phyloP scores from a whole-genome alignment of 1,284 basidiomycete genomes.

The Inonotus hispidus region DNA sequence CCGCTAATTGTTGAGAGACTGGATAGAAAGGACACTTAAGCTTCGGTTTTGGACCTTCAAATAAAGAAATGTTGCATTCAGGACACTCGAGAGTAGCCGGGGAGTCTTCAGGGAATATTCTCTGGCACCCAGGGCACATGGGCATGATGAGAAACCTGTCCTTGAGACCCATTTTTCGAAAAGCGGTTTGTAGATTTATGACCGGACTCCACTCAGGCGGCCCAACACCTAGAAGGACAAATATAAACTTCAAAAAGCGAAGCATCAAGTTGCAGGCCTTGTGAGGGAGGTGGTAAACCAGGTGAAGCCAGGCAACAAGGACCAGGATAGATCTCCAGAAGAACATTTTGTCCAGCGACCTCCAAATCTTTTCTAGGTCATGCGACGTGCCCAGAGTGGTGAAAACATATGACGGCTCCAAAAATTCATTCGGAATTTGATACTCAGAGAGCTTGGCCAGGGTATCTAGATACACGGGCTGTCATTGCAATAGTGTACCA shows the following conservation, averaged over 20 bases:
- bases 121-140: neutral
- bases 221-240: neutral
- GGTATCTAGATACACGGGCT: neutral
- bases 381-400: neutral
- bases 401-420: neutral
- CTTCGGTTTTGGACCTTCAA: neutral
- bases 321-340: neutral
- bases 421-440: neutral
- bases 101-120: neutral
- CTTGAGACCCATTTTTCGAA: neutral
- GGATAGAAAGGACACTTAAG: constrained; percentile 1
- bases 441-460: neutral
- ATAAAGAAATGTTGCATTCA: neutral
- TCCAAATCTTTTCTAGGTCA: neutral
- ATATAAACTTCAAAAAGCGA: neutral
- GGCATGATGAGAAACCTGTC: neutral
- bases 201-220: neutral
- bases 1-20: neutral
- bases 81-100: neutral
- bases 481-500: neutral
- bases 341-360: too few species aligned
- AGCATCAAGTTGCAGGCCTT: constrained; percentile 5
- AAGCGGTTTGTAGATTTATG: neutral
- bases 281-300: constrained; percentile 2
- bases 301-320: constrained; percentile 2